Conservation (phyloP, 306 rosid species). For the Carpinus fangiana region DNA sequence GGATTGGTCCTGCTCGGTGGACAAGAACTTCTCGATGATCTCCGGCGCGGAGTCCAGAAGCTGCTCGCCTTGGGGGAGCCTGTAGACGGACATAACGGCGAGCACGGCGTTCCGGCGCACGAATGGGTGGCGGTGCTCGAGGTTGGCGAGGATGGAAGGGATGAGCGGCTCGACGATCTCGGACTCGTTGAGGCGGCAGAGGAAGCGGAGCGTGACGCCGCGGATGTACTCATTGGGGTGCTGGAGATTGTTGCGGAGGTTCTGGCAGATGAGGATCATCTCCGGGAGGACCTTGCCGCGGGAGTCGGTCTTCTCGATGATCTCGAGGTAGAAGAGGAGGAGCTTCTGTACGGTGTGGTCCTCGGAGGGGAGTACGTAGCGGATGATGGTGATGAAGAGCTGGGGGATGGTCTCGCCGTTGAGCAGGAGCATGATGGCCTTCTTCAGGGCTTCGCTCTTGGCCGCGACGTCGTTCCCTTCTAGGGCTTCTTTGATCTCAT, state of each 20-base stretch:
- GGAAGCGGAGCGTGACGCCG: constrained; percentile 85
- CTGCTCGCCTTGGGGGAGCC: constrained; percentile 83
- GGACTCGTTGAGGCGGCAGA: constrained; percentile 80
- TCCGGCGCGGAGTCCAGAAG: constrained; percentile 81
- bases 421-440: constrained; percentile 86
- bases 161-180: constrained; percentile 91
- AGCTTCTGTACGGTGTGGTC: constrained; percentile 97
- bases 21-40: constrained; percentile 71
- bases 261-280: constrained; percentile 97
- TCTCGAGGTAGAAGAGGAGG: constrained; percentile 89
- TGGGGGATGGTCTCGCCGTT: constrained; percentile 92
- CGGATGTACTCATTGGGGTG: constrained; percentile 93
- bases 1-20: constrained; percentile 75
- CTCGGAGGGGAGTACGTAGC: constrained; percentile 91
- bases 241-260: constrained; percentile 90
- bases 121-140: constrained; percentile 90
- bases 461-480: constrained; percentile 72
- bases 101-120: constrained; percentile 82
- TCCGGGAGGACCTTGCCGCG: constrained; percentile 85
- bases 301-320: constrained; percentile 89
- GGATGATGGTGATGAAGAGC: constrained; percentile 86
- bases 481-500: constrained; percentile 82
- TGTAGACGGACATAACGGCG: constrained; percentile 83
- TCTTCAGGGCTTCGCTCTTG: constrained; percentile 83
- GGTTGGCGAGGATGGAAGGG: constrained; percentile 78